Percentiles rank a stretch among this genome's conserved stretches.
Conservation (phyloP, 2,329 filamentous ascomycete genomes). For the Penicillium vulpinum region DNA sequence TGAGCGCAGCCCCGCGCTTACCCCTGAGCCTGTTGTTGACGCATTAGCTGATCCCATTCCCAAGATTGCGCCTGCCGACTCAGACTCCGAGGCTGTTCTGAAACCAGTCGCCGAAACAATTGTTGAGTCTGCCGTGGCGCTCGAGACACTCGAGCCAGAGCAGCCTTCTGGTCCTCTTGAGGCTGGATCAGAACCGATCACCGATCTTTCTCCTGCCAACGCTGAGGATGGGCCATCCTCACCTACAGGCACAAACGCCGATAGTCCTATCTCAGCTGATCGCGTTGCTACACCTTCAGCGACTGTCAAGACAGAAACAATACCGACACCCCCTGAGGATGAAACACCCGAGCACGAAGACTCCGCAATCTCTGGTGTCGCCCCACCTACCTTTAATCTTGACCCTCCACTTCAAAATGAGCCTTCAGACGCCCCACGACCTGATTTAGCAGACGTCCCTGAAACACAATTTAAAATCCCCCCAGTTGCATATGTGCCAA, state of each 20-base stretch:
- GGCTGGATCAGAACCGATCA: slow-evolving; percentile 26
- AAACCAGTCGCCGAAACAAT: background rate
- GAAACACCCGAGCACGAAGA: slow-evolving; percentile 29
- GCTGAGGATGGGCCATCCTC: slow-evolving; percentile 18
- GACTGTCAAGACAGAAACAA: slow-evolving; percentile 15
- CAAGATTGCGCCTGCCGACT: background rate
- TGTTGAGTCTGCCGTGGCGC: background rate
- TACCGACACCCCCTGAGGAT: slow-evolving; percentile 22
- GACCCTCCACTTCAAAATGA: slow-evolving; percentile 31
- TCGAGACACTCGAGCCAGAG: background rate
- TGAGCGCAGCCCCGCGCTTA: slow-evolving; percentile 7
- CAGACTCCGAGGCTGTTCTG: background rate
- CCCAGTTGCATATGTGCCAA: slow-evolving; percentile 18
- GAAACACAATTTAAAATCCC: slow-evolving; percentile 25
- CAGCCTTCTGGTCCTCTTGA: slow-evolving; percentile 1
- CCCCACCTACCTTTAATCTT: slow-evolving; percentile 32
- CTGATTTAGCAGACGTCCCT: slow-evolving; percentile 21
- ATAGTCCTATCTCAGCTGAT: slow-evolving; percentile 14
- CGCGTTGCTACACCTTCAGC: slow-evolving; percentile 12
- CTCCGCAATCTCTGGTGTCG: slow-evolving; percentile 27
- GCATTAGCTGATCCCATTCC: slow-evolving; percentile 10
- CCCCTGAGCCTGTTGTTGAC: background rate
- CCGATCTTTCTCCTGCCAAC: slow-evolving; percentile 21
- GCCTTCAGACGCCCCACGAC: slow-evolving; percentile 24
- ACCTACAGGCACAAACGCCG: slow-evolving; percentile 15